Base-by-base conservation (phyloP, 2,329 filamentous ascomycete genomes). In the Ceratocystiopsis brevicomis region DNA sequence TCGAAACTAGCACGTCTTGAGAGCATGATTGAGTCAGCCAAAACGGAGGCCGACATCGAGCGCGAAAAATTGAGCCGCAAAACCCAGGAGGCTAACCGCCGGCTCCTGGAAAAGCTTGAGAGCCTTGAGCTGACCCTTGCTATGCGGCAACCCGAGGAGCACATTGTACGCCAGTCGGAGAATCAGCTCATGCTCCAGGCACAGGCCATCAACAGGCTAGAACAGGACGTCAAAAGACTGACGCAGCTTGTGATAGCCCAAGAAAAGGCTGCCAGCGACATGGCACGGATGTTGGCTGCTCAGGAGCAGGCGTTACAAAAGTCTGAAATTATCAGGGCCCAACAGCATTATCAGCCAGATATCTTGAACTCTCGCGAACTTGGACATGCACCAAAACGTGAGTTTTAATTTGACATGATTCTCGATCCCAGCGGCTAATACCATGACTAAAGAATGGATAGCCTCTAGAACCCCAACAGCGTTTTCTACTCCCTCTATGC, bases 71-170 rank as follows among this genome's bases (percentile, higher is more conserved):
- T 38, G 6, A 33, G 13, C 34, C 39, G 30, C 12, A 32, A 39
- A 13, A 18, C 33, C 11, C 43, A 45, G 16, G 45, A 49, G 4
- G 36, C 39, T 14, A 40, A 40, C 33, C 38, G 35, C 16, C 32
- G 15, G 11, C 37, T 46, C 3, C 45, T 49, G 14, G 34, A 35
- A 25, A 46, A 48, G 17, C 33, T 47, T 17, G 44, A 48, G 10
- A 39, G 35, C 8, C 40, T 50, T 6, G 49, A 50, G 25, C 15
- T 34, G 16, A 43, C 37, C 0, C 25, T 30, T 11, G 25, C 25
- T 11, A 30, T 30, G 25, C 25, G 25, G 6, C 25, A 30, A 11
- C 25, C 4, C 2, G 25, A 30, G 8, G 25, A 30, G 25, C 25
- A 30, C 2, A 30, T 44, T 11, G 21, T 39, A 38, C 44, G 43